Conservation (phyloP, 768 basidiomycete genomes). For the Lentinula boryana region DNA sequence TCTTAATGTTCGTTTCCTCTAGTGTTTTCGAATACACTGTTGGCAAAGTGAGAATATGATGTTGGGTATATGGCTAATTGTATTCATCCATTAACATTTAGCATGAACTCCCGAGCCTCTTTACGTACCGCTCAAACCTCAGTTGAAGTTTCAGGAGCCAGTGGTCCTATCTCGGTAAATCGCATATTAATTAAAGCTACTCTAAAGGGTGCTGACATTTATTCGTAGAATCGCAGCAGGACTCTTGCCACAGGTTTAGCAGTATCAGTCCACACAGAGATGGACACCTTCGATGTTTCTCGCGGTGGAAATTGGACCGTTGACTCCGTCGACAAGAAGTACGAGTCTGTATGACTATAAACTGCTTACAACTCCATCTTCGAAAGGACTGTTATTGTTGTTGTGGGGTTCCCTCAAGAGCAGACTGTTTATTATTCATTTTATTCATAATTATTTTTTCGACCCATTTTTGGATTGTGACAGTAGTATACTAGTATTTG, state of each 20-base stretch:
- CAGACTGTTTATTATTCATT: not conserved
- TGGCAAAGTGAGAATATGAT: not conserved
- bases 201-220: no score
- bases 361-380: not conserved
- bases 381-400: no score
- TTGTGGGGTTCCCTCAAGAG: not conserved
- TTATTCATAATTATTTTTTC: not conserved
- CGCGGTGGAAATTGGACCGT: not conserved
- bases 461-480: not conserved
- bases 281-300: conserved; percentile 1
- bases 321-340: not conserved
- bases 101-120: conserved; percentile 2
- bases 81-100: not conserved
- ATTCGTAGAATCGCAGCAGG: not conserved
- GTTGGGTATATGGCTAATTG: not conserved
- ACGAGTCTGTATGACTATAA: not conserved
- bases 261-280: not conserved
- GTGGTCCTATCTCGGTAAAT: not conserved
- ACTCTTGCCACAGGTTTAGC: not conserved
- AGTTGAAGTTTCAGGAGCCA: not conserved
- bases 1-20: not conserved
- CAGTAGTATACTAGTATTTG: not conserved
- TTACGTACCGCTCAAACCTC: not conserved
- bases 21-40: conserved; percentile 4
- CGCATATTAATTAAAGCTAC: no score